Evolutionary conservation across 805 yeast genomes (phyloP).

Genomic region (Middelhovenomyces tepae): DNA sequence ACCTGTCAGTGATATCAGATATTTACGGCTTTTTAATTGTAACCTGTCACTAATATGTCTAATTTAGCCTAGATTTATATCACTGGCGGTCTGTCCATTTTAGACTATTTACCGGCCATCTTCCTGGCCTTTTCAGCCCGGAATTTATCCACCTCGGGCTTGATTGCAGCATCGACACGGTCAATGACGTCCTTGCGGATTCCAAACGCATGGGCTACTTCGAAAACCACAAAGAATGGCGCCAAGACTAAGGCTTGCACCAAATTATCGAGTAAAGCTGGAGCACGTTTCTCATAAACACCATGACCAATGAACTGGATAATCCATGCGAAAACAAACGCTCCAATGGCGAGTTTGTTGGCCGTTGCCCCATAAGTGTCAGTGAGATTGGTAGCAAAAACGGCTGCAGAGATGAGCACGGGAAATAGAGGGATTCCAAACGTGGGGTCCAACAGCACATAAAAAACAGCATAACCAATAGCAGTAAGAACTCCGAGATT

Average conservation of each 20-base stretch:
- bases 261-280: constrained; percentile 77
- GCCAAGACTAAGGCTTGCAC: constrained; percentile 83
- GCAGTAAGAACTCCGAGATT: constrained; percentile 43
- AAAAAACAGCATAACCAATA: constrained; percentile 46
- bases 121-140: background rate
- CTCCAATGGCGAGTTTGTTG: constrained; percentile 19
- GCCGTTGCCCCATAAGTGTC: constrained; percentile 24
- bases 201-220: constrained; percentile 63
- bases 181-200: constrained; percentile 42
- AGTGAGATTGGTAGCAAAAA: constrained; percentile 21
- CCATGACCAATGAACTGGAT: constrained; percentile 88
- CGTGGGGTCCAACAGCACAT: constrained; percentile 45
- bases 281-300: constrained; percentile 68
- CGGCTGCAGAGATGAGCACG: constrained; percentile 26
- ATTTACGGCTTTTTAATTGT: no score
- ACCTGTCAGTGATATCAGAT: no score
- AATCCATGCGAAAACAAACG: constrained; percentile 60
- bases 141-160: constrained; percentile 19
- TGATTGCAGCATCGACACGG: constrained; percentile 38
- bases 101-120: no score
- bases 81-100: no score
- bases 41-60: no score
- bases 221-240: constrained; percentile 81
- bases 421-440: constrained; percentile 41
- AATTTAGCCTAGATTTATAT: no score